Evolutionary conservation across 2,329 filamentous ascomycete genomes (phyloP).

Genomic region (Piedraia hortae): DNA sequence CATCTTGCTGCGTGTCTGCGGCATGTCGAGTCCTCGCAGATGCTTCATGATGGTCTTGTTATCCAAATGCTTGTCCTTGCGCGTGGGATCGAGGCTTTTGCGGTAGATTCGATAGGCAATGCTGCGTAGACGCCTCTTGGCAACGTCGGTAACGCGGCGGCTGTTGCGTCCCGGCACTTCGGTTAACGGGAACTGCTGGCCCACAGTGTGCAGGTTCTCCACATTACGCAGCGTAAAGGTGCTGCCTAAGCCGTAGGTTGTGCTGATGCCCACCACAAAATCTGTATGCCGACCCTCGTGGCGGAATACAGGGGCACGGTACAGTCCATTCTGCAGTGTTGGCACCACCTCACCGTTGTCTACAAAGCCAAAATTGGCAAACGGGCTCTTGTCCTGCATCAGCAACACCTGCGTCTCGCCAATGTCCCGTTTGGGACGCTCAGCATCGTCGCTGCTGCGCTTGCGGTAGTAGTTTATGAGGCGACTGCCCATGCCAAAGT

Average conservation of each 20-base stretch:
- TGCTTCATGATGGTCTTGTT: conserved; percentile 33
- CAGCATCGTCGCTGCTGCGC: conserved; percentile 49
- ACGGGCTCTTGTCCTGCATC: conserved; percentile 84
- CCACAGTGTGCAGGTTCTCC: conserved; percentile 71
- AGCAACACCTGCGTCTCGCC: conserved; percentile 72
- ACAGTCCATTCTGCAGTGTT: conserved; percentile 86
- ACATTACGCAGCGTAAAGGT: conserved; percentile 68
- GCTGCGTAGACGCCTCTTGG: conserved; percentile 91
- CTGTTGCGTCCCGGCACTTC: conserved; percentile 87
- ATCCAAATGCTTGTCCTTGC: conserved; percentile 47
- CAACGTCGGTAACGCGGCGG: conserved; percentile 83
- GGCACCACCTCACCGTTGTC: conserved; percentile 74
- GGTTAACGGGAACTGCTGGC: conserved; percentile 73
- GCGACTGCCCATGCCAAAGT: conserved; percentile 90
- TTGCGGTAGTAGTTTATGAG: conserved; percentile 92
- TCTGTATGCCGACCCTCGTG: conserved; percentile 54
- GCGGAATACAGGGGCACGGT: conserved; percentile 74
- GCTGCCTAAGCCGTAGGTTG: conserved; percentile 49
- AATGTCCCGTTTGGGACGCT: conserved; percentile 52
- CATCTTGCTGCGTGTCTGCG: conserved; percentile 87
- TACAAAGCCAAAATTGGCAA: conserved; percentile 81
- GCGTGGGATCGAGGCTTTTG: conserved; percentile 39
- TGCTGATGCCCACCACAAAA: conserved; percentile 63
- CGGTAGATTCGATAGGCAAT: conserved; percentile 71
- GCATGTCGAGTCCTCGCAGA: conserved; percentile 76